Percentiles rank a stretch among this genome's conserved stretches.
Evolutionary conservation across 768 basidiomycete species (phyloP).

Genomic region (Lactarius psammicola): DNA sequence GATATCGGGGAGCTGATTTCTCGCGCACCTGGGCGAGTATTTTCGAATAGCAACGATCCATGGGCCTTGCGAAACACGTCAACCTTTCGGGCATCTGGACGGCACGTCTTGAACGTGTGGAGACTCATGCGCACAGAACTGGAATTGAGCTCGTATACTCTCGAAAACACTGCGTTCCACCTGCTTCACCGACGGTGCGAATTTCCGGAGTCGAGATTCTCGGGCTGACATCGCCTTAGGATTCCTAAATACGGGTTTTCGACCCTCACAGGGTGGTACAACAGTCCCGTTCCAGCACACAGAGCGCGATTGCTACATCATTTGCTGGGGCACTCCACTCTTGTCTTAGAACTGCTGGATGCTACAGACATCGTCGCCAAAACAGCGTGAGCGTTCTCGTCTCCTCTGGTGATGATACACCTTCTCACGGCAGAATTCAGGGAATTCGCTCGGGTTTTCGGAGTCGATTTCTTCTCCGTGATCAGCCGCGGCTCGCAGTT

Average conservation of each 20-base stretch:
- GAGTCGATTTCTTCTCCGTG: constrained; percentile 95
- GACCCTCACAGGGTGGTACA: constrained; percentile 61
- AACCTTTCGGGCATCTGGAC: constrained; percentile 78
- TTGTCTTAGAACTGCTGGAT: constrained; percentile 79
- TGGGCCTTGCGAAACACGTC: constrained; percentile 77
- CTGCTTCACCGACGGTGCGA: constrained; percentile 70
- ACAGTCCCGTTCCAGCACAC: constrained; percentile 60
- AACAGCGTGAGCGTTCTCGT: constrained; percentile 65
- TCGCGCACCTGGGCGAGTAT: constrained; percentile 57
- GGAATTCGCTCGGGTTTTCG: constrained; percentile 96
- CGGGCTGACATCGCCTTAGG: constrained; percentile 14
- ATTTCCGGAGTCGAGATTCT: background rate
- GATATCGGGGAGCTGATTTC: constrained; percentile 72
- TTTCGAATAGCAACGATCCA: constrained; percentile 46
- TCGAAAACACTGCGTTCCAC: constrained; percentile 88
- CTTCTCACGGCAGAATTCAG: constrained; percentile 42
- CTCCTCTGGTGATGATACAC: background rate
- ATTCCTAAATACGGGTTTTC: constrained; percentile 25
- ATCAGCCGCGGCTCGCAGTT: constrained; percentile 95
- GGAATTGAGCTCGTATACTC: constrained; percentile 72
- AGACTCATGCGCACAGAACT: constrained; percentile 86
- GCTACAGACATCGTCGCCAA: constrained; percentile 80
- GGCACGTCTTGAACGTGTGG: constrained; percentile 94
- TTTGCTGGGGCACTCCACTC: constrained; percentile 58
- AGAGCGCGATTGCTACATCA: constrained; percentile 57